Conservation (phyloP, 2,329 filamentous ascomycete genomes). For the Amphichorda felina region DNA sequence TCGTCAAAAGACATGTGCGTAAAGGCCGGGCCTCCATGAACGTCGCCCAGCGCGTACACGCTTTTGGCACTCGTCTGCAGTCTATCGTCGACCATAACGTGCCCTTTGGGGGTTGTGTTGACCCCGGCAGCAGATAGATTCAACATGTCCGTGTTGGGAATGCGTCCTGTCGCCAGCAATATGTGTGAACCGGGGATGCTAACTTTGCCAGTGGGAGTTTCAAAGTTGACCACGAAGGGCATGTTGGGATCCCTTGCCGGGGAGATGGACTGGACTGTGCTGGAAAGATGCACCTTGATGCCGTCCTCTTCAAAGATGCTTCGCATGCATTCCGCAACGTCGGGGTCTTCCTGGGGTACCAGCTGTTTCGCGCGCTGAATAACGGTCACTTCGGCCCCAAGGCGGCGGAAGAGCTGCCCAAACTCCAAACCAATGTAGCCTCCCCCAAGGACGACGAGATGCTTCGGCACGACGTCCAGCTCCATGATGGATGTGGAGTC, state of each 20-base stretch:
- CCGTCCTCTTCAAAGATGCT: slow-evolving; percentile 33
- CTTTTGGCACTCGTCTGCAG: slow-evolving; percentile 28
- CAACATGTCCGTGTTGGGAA: slow-evolving; percentile 34
- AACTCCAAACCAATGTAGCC: slow-evolving; percentile 42
- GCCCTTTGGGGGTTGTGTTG: slow-evolving; percentile 24
- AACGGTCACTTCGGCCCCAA: slow-evolving; percentile 36
- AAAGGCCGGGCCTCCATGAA: slow-evolving; percentile 38
- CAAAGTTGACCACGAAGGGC: slow-evolving; percentile 8
- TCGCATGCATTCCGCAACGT: slow-evolving; percentile 28
- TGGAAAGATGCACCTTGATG: slow-evolving; percentile 26
- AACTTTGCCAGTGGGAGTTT: slow-evolving; percentile 10
- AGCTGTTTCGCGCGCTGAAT: slow-evolving; percentile 30
- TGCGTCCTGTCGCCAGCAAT: slow-evolving; percentile 34
- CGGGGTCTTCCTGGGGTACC: slow-evolving; percentile 32
- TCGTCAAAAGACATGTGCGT: slow-evolving; percentile 46
- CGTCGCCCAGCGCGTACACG: slow-evolving; percentile 38
- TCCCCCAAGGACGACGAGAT: slow-evolving; percentile 38
- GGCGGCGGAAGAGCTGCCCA: slow-evolving; percentile 35
- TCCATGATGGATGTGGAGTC: slow-evolving; percentile 37
- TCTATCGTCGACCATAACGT: slow-evolving; percentile 28
- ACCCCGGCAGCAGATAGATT: slow-evolving; percentile 28
- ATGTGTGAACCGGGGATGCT: slow-evolving; percentile 30
- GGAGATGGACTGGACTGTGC: slow-evolving; percentile 15
- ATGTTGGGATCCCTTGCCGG: slow-evolving; percentile 3
- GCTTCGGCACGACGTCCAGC: slow-evolving; percentile 28